Evolutionary conservation across 106 monocot genomes (phyloP).

Genomic region (Xerophyta viscosa): DNA sequence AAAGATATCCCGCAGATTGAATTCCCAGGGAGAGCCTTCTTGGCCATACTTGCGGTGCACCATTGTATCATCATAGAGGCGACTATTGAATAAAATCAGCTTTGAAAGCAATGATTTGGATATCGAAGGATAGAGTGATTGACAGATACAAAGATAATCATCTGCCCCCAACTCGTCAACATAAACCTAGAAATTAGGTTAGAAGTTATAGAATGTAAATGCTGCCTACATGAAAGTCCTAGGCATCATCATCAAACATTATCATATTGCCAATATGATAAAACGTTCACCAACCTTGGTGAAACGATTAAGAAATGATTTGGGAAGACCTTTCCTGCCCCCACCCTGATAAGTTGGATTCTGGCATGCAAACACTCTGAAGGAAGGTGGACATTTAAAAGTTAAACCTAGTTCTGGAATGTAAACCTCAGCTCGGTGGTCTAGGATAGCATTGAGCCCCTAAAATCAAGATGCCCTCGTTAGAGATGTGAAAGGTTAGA

Average conservation of each 20-base stretch:
- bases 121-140: constrained; percentile 59
- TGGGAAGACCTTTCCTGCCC: constrained; percentile 95
- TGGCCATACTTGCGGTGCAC: constrained; percentile 71
- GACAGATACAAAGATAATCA: constrained; percentile 85
- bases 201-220: too few species aligned
- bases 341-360: constrained; percentile 95
- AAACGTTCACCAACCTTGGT: constrained; percentile 78
- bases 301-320: constrained; percentile 95
- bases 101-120: constrained; percentile 39
- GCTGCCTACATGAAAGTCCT: too few species aligned
- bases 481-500: too few species aligned
- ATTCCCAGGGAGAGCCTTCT: constrained; percentile 96
- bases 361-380: constrained; percentile 95
- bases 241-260: too few species aligned
- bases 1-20: constrained; percentile 94
- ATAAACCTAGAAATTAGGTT: constrained; percentile 57
- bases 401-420: constrained; percentile 74
- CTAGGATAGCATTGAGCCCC: constrained; percentile 95
- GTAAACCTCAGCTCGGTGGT: constrained; percentile 93
- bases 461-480: constrained; percentile 15
- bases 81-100: constrained; percentile 66
- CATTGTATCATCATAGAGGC: constrained; percentile 72
- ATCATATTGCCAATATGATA: too few species aligned
- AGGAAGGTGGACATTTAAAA: constrained; percentile 72
- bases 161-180: constrained; percentile 71